Conservation (phyloP, 75 land plant genomes). For the Sequoia sempervirens region DNA sequence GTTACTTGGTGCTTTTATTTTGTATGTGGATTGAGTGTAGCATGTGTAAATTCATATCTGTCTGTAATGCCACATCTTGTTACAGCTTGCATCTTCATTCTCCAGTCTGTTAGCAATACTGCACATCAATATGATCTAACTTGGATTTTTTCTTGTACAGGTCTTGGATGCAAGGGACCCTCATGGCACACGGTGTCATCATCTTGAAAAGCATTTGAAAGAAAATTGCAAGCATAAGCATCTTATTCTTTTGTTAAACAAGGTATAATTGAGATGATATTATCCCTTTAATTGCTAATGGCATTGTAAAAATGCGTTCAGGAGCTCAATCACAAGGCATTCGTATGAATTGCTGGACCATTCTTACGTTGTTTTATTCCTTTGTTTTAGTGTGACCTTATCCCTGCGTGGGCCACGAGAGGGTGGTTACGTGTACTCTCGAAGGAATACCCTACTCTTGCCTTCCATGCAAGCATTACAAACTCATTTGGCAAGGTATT, state of each 20-base stretch:
- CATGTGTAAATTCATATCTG: background rate
- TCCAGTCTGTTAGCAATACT: background rate
- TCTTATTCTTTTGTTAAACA: slow-evolving; percentile 80
- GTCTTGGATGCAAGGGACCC: slow-evolving; percentile 98
- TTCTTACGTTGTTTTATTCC: background rate
- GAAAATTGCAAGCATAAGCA: slow-evolving; percentile 95
- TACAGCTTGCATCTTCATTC: background rate
- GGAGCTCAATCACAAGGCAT: background rate
- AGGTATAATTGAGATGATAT: slow-evolving; percentile 39
- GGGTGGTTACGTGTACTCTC: slow-evolving; percentile 92
- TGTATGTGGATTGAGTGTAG: background rate
- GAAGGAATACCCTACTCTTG: slow-evolving; percentile 90
- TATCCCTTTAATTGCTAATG: background rate
- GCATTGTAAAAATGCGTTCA: background rate
- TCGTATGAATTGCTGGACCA: background rate
- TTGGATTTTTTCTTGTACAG: slow-evolving; percentile 27
- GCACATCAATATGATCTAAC: background rate
- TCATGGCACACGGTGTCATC: slow-evolving; percentile 86
- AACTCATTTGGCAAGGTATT: slow-evolving; percentile 93
- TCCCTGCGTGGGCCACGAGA: slow-evolving; percentile 97
- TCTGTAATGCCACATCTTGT: background rate
- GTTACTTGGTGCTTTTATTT: background rate
- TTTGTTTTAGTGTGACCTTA: slow-evolving; percentile 76
- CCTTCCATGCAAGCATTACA: slow-evolving; percentile 96
- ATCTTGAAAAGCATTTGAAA: slow-evolving; percentile 86